Evolutionary conservation across 345 rosid species (phyloP).

Genomic region (Combretum micranthum): DNA sequence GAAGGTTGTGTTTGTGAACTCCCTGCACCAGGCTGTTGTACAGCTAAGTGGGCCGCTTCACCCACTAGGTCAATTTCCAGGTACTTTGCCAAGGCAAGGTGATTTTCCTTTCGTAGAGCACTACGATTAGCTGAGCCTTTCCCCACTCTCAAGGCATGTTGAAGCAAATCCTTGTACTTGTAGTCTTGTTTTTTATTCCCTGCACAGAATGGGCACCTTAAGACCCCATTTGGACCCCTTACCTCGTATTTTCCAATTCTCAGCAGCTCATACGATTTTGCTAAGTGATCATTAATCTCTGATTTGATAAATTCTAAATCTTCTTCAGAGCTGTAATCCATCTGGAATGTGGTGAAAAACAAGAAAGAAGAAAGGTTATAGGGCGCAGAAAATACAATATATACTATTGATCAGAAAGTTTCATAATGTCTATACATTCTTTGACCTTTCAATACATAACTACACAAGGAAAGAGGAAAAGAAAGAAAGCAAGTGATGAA

Average conservation of each 20-base stretch:
- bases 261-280: constrained; percentile 51
- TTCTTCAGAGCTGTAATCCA: constrained; percentile 58
- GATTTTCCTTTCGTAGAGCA: constrained; percentile 65
- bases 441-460: too few species aligned
- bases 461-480: too few species aligned
- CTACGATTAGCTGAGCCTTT: constrained; percentile 71
- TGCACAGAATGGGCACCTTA: constrained; percentile 93
- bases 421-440: too few species aligned
- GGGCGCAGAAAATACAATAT: too few species aligned
- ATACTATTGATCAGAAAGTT: too few species aligned
- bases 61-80: constrained; percentile 50
- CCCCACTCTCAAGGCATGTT: constrained; percentile 80
- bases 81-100: constrained; percentile 66
- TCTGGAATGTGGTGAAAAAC: constrained; percentile 11
- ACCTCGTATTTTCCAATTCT: constrained; percentile 46
- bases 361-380: background rate
- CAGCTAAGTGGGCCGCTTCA: constrained; percentile 27
- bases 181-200: constrained; percentile 74
- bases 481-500: too few species aligned
- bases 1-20: too few species aligned
- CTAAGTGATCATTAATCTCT: constrained; percentile 50
- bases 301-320: constrained; percentile 80
- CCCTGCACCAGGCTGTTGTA: too few species aligned
- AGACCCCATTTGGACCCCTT: constrained; percentile 37
- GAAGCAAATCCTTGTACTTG: constrained; percentile 68